These are phyloP conservation scores for Bretschneidera sinensis DNA, from an alignment of 345 rosid species.

Conservation along the genomic window DNA sequence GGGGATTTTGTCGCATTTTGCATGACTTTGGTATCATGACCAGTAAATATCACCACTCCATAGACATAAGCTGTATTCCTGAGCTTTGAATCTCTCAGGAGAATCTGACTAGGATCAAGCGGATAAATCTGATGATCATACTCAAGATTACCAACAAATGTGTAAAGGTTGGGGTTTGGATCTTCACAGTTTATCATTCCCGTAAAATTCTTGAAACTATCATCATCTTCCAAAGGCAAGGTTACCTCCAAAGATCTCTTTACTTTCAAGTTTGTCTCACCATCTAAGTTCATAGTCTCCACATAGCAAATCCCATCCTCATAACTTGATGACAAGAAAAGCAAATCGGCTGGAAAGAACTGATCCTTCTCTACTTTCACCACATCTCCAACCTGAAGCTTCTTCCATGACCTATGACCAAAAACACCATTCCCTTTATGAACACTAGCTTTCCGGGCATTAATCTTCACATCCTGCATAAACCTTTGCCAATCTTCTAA, in stretches of 20 bases:
- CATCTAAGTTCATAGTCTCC: conserved; percentile 98
- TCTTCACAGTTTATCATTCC: conserved; percentile 82
- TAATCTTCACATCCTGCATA: conserved; percentile 86
- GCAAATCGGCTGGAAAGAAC: conserved; percentile 91
- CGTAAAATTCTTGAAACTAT: conserved; percentile 48
- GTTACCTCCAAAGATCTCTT: conserved; percentile 79
- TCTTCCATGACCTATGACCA: conserved; percentile 61
- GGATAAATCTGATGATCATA: conserved; percentile 54
- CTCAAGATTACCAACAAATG: conserved; percentile 82
- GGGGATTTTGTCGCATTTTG: conserved; percentile 87
- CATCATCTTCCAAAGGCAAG: conserved; percentile 57
- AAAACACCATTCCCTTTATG: conserved; percentile 58
- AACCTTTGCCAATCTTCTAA: conserved; percentile 96
- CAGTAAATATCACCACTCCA: conserved; percentile 83
- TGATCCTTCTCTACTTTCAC: conserved; percentile 87
- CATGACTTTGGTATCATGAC: conserved; percentile 94
- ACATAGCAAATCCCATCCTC: conserved; percentile 98
- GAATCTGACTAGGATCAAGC: conserved; percentile 82
- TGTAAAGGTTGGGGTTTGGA: conserved; percentile 90
- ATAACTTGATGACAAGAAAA: conserved; percentile 78
- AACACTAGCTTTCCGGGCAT: conserved; percentile 55
- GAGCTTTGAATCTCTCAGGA: conserved; percentile 94
- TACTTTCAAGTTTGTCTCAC: conserved; percentile 93
- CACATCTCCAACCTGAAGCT: conserved; percentile 77
- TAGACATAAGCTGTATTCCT: conserved; percentile 76